Evolutionary conservation across 345 rosid species (phyloP).

Genomic region (Euphorbia pulcherrima): DNA sequence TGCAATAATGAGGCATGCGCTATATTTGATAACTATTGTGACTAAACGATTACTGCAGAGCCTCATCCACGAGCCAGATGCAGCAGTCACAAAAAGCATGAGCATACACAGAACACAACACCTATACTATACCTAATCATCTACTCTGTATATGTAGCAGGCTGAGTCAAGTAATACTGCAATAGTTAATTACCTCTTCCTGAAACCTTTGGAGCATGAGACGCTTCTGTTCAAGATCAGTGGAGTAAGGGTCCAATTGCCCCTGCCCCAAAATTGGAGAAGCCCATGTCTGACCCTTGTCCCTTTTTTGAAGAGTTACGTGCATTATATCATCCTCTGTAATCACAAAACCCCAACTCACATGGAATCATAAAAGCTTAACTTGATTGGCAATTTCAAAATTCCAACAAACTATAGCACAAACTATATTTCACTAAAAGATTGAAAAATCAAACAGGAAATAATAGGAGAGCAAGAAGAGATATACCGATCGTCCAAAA

Average conservation of each 20-base stretch:
- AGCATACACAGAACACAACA: background rate
- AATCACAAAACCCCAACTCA: conserved; percentile 1
- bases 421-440: background rate
- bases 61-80: background rate
- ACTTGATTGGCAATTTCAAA: background rate
- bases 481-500: conserved; percentile 80
- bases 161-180: background rate
- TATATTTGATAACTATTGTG: background rate
- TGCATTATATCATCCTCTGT: conserved; percentile 86
- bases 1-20: too few species aligned
- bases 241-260: conserved; percentile 58
- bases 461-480: background rate
- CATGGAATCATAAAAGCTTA: background rate
- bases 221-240: conserved; percentile 80
- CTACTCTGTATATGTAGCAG: background rate
- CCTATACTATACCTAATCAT: background rate
- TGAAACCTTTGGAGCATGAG: conserved; percentile 97
- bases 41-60: background rate
- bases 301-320: conserved; percentile 81
- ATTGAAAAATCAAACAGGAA: background rate
- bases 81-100: background rate
- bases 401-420: background rate
- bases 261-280: conserved; percentile 81
- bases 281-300: conserved; percentile 85
- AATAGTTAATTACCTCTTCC: conserved; percentile 58